Evolutionary conservation across 2,329 filamentous ascomycete genomes (phyloP).

Genomic region (Xylaria sp.): DNA sequence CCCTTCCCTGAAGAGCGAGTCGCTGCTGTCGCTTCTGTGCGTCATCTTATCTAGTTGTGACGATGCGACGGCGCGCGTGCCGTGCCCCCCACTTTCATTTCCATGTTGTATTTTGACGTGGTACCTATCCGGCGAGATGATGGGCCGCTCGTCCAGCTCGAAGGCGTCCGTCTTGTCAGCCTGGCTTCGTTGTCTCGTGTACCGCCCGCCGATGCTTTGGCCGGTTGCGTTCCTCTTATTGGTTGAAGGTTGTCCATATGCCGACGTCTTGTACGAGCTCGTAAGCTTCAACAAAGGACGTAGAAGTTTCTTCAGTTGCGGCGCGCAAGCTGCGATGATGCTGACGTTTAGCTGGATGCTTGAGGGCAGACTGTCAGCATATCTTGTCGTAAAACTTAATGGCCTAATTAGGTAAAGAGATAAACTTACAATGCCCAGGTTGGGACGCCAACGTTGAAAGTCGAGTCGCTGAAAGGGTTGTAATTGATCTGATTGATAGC

Average conservation of each 20-base stretch:
- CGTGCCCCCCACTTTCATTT: slow-evolving; percentile 4
- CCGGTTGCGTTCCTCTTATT: slow-evolving; percentile 14
- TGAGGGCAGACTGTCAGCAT: background rate
- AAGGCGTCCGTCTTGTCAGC: slow-evolving; percentile 18
- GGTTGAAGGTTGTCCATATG: slow-evolving; percentile 14
- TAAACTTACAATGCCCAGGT: slow-evolving; percentile 45
- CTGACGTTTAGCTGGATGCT: slow-evolving; percentile 50
- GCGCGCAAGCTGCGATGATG: slow-evolving; percentile 48
- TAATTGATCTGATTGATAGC: slow-evolving; percentile 45
- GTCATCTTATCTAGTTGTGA: slow-evolving; percentile 9
- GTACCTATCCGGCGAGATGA: slow-evolving; percentile 12
- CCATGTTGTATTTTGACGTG: background rate
- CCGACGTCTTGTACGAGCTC: slow-evolving; percentile 9
- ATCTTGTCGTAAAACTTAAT: background rate
- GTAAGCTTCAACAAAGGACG: slow-evolving; percentile 16
- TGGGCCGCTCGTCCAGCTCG: slow-evolving; percentile 26
- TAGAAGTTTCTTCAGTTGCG: slow-evolving; percentile 42
- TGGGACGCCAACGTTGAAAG: slow-evolving; percentile 41
- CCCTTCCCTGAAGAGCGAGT: slow-evolving; percentile 1
- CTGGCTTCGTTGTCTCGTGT: slow-evolving; percentile 17
- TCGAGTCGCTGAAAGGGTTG: slow-evolving; percentile 40
- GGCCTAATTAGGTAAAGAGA: background rate
- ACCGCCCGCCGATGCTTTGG: slow-evolving; percentile 16
- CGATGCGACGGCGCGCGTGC: slow-evolving; percentile 3
- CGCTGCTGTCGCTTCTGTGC: slow-evolving; percentile 12